Evolutionary conservation across 768 basidiomycete genomes (phyloP), one percentile per base, ranked within the genome.

Genomic region (Ramaria sp.): DNA sequence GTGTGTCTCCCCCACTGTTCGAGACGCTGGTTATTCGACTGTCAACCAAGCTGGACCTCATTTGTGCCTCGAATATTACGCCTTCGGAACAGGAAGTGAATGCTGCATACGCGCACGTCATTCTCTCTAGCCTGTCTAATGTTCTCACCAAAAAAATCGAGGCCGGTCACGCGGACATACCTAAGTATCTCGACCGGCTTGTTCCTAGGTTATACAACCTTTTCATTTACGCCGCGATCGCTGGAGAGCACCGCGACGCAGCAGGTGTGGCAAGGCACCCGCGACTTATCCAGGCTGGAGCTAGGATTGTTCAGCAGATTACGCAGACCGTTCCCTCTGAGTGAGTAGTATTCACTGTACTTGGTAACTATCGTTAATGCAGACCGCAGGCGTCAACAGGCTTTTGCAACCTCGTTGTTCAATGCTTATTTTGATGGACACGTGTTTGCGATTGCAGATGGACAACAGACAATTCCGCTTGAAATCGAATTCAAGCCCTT

Each of bases 21-120:
- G 90, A 91, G 65, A 83, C 76, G 4, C 76, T 98, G 27, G 81
- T 91, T 53, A 76, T 91, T 48, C 82, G 89, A 17, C 72, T 96
- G 22, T 79, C 75, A 2, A 79, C 85, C 3, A 90, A 91, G 68
- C 73, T 98, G 31, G 86, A 90, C 50, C 64, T 86, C 0, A 68
- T 88, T n/a, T 83, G 82, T 61, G 66, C 76, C 46, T 61, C 71
- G 5, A 59, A 65, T 0, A 65, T 73, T 37, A 57, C 68, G 15
- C 60, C 55, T 11, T 67, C 59, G 5, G 80, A 82, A 37, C 38
- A 62, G 1, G 87, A 93, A 66, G 77, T 82, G 12, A 71, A 69
- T n/a, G 82, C 88, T 0, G 88, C 91, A 11, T 98, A 95, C 66
- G 84, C 82, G 1, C 90, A 92, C 69, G 82, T 92, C 31, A 75